phyloP scores from a whole-genome alignment of 345 rosid genomes.

The Ceriops tagal region DNA sequence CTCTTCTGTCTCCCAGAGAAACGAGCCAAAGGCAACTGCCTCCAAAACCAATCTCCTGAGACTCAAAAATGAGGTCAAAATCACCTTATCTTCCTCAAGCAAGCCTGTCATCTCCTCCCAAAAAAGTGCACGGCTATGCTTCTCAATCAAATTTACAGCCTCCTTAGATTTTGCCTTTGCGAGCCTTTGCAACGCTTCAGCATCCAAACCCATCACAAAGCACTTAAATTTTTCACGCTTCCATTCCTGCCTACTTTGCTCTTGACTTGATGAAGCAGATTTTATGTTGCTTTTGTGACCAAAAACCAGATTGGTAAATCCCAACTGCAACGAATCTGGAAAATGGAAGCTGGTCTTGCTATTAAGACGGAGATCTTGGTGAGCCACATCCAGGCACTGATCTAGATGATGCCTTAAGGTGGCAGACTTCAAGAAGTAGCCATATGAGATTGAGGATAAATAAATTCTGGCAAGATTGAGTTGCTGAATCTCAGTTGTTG shows the following conservation, averaged over 20 bases:
- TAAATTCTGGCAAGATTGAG: conserved; percentile 51
- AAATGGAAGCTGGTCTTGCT: conserved; percentile 32
- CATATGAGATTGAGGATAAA: conserved; percentile 66
- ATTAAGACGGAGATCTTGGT: conserved; percentile 22
- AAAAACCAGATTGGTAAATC: conserved; percentile 39
- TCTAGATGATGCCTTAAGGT: conserved; percentile 68
- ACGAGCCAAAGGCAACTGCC: conserved; percentile 88
- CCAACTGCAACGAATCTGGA: conserved; percentile 30
- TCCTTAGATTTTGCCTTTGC: conserved; percentile 67
- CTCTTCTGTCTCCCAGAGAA: conserved; percentile 88
- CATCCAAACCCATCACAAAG: conserved; percentile 69
- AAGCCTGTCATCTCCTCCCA: conserved; percentile 42
- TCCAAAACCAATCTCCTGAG: conserved; percentile 81
- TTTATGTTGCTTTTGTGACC: conserved; percentile 26
- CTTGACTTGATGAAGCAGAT: conserved; percentile 20
- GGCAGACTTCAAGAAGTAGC: conserved; percentile 83
- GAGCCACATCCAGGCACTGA: conserved; percentile 26
- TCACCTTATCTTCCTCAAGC: conserved; percentile 39
- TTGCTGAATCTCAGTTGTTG: conserved; percentile 60
- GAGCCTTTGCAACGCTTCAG: conserved; percentile 61
- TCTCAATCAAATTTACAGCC: conserved; percentile 62
- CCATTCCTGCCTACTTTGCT: conserved; percentile 21
- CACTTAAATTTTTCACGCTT: conserved; percentile 43
- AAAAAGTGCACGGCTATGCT: conserved; percentile 68
- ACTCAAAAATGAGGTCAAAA: conserved; percentile 75